Conservation (phyloP, 2,329 filamentous ascomycete species). For the Colletotrichum brevisporum region DNA sequence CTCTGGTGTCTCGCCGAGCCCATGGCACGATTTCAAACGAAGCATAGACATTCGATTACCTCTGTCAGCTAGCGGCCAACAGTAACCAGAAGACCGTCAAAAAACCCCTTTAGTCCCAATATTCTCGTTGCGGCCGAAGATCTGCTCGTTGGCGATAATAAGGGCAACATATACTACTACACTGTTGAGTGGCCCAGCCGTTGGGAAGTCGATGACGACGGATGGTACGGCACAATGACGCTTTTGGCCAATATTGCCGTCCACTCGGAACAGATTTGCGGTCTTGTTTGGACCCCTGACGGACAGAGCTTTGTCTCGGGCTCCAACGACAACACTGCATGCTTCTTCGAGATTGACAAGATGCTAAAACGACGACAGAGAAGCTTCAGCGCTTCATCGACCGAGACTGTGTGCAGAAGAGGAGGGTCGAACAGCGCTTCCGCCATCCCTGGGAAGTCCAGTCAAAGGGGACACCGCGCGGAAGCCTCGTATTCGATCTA, state of each 20-base stretch:
- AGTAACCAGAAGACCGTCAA: slow-evolving; percentile 65
- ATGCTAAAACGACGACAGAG: slow-evolving; percentile 56
- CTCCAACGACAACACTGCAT: slow-evolving; percentile 92
- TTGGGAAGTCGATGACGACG: slow-evolving; percentile 73
- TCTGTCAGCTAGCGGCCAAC: slow-evolving; percentile 86
- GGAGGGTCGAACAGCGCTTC: neutral
- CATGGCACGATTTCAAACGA: slow-evolving; percentile 80
- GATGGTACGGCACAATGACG: slow-evolving; percentile 84
- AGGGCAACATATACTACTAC: slow-evolving; percentile 89
- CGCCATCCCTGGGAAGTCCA: neutral
- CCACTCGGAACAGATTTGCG: slow-evolving; percentile 92
- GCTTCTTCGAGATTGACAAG: slow-evolving; percentile 79
- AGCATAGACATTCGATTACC: slow-evolving; percentile 80
- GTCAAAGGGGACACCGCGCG: neutral
- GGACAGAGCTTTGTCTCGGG: slow-evolving; percentile 87
- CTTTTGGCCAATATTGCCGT: slow-evolving; percentile 82
- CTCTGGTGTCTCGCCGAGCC: slow-evolving; percentile 82
- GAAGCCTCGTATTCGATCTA: neutral
- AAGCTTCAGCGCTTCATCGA: slow-evolving; percentile 29
- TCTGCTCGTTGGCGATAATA: slow-evolving; percentile 87
- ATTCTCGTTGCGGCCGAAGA: slow-evolving; percentile 80
- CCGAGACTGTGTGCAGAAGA: neutral
- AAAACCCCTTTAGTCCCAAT: slow-evolving; percentile 61
- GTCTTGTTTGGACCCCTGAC: slow-evolving; percentile 87
- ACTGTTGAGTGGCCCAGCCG: slow-evolving; percentile 85